Percentiles rank a stretch among this genome's conserved stretches.
Conservation (phyloP, 306 rosid species). For the Fragaria ananassa region DNA sequence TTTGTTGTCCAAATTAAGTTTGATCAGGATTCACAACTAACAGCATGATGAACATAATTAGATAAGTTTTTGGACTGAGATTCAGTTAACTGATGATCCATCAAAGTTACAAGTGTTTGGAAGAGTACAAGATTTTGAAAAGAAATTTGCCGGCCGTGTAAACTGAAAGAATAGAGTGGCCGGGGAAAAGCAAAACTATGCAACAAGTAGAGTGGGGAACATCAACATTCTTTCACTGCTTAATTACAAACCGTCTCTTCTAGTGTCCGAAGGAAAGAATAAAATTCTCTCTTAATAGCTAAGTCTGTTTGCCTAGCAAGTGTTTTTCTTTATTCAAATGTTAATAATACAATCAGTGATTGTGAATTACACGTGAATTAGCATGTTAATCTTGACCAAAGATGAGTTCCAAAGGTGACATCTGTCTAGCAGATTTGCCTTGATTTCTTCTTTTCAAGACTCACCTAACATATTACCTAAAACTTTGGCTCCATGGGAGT, state of each 20-base stretch:
- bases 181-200: not conserved
- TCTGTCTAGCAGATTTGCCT: constrained; percentile 32
- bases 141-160: too few species aligned
- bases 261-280: not conserved
- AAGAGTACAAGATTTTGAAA: too few species aligned
- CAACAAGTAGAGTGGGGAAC: not conserved
- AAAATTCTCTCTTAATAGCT: not conserved
- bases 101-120: too few species aligned
- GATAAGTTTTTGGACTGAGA: too few species aligned
- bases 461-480: constrained; percentile 47
- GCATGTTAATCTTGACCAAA: too few species aligned
- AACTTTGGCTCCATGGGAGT: constrained; percentile 45
- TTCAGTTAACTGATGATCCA: too few species aligned
- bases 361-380: too few species aligned
- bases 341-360: too few species aligned
- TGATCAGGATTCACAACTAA: too few species aligned
- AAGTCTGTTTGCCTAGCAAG: not conserved
- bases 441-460: constrained; percentile 21
- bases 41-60: too few species aligned
- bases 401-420: constrained; percentile 6
- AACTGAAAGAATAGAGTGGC: too few species aligned
- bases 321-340: not conserved
- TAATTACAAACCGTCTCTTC: not conserved
- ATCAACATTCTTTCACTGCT: not conserved
- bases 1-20: too few species aligned